Conservation (phyloP, 2,329 filamentous ascomycete genomes). For the Onygena corvina region DNA sequence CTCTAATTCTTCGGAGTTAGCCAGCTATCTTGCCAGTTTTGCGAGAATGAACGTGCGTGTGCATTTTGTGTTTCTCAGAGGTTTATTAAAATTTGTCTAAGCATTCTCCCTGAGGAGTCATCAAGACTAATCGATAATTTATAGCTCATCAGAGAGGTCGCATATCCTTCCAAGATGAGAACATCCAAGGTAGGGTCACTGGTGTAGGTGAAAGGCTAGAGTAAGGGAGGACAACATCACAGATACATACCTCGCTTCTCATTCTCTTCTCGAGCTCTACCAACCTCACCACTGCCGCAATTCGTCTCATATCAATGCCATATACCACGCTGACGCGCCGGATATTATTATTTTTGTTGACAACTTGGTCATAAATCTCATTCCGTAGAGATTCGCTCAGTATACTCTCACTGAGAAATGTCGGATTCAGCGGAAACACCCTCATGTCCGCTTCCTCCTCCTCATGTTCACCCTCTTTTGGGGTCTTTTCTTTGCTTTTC, state of each 20-base stretch:
- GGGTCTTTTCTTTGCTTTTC: constrained; percentile 16
- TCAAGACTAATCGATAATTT: constrained; percentile 98
- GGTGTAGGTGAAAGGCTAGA: too few species aligned
- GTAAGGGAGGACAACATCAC: constrained; percentile 9
- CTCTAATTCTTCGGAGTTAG: constrained; percentile 44
- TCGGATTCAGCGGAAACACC: constrained; percentile 63
- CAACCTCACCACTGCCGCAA: constrained; percentile 73
- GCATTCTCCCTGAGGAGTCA: constrained; percentile 53
- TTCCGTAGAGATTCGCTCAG: constrained; percentile 62
- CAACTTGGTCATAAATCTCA: constrained; percentile 59
- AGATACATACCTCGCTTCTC: constrained; percentile 63
- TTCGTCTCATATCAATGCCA: constrained; percentile 67
- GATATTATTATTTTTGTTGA: constrained; percentile 53
- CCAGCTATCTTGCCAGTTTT: constrained; percentile 16
- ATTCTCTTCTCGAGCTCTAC: constrained; percentile 76
- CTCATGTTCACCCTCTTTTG: constrained; percentile 3
- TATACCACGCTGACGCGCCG: constrained; percentile 66
- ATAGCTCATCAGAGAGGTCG: constrained; percentile 60
- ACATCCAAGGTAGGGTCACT: too few species aligned
- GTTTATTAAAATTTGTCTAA: constrained; percentile 57
- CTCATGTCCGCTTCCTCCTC: constrained; percentile 20
- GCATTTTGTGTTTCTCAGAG: constrained; percentile 45
- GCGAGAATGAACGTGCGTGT: constrained; percentile 4
- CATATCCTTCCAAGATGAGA: too few species aligned
- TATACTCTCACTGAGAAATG: constrained; percentile 60